These are phyloP conservation scores for Sclerotinia glacialis DNA, from an alignment of 2,329 filamentous ascomycete genomes.

Conservation along the genomic window DNA sequence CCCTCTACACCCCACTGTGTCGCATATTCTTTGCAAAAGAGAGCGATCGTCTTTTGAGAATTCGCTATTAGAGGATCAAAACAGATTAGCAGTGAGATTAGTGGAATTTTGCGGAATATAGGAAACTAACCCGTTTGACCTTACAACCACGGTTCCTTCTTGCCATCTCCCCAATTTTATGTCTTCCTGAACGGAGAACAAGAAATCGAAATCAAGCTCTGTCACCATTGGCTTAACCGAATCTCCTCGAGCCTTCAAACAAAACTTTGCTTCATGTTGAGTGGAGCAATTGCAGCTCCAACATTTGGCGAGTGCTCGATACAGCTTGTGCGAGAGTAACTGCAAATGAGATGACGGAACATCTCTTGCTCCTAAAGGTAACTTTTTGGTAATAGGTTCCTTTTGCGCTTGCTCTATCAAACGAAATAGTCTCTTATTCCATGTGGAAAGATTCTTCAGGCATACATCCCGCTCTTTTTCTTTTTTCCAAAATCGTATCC, in stretches of 20 bases:
- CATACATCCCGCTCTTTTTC: not conserved
- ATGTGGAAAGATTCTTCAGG: conserved; percentile 1
- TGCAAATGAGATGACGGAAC: not conserved
- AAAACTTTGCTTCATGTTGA: conserved; percentile 9
- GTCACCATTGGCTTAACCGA: not conserved
- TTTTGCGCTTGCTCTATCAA: conserved; percentile 7
- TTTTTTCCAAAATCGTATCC: conserved; percentile 17
- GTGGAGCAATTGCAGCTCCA: conserved; percentile 5
- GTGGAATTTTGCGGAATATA: not conserved
- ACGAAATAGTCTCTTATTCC: conserved; percentile 10
- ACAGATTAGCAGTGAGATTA: not conserved
- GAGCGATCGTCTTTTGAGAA: not conserved
- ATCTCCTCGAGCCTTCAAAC: conserved; percentile 8
- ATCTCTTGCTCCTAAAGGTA: not conserved
- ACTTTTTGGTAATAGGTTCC: not conserved
- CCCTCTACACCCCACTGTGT: not conserved
- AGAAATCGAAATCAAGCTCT: conserved; percentile 8
- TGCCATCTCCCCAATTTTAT: conserved; percentile 6
- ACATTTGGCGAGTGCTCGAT: not conserved
- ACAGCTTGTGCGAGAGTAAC: conserved; percentile 6
- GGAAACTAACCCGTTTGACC: not conserved
- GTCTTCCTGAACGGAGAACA: conserved; percentile 9
- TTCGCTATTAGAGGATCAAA: not conserved
- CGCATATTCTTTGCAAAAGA: conserved; percentile 4
- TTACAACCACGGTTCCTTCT: conserved; percentile 8